phyloP scores from a whole-genome alignment of 2,329 filamentous ascomycete species.

The Chaetoscypha palmicola region DNA sequence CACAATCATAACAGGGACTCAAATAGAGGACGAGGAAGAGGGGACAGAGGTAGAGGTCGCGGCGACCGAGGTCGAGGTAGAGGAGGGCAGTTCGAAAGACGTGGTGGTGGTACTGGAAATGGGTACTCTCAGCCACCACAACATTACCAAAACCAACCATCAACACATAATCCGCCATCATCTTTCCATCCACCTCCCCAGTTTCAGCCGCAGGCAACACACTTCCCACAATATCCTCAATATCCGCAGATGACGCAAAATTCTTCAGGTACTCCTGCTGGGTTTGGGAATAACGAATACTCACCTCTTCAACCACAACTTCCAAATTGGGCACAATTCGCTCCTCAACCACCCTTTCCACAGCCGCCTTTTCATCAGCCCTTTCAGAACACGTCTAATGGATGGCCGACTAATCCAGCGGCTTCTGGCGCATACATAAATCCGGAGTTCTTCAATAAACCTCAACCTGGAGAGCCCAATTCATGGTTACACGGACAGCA shows the following conservation, averaged over 20 bases:
- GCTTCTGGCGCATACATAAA: constrained; percentile 27
- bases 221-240: constrained; percentile 11
- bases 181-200: constrained; percentile 4
- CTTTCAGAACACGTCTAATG: constrained; percentile 11
- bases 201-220: constrained; percentile 7
- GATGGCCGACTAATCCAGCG: constrained; percentile 12
- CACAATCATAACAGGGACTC: constrained; percentile 18
- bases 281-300: constrained; percentile 4
- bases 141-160: constrained; percentile 10
- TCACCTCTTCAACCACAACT: constrained; percentile 23
- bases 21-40: constrained; percentile 23
- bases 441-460: constrained; percentile 25
- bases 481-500: constrained; percentile 13
- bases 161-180: constrained; percentile 4
- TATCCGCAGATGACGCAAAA: constrained; percentile 3
- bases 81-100: constrained; percentile 21
- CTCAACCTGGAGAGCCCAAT: constrained; percentile 7
- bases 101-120: constrained; percentile 8
- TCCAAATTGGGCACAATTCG: constrained; percentile 21
- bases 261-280: background rate
- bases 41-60: constrained; percentile 20
- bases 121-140: constrained; percentile 17
- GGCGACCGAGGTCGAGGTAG: constrained; percentile 22
- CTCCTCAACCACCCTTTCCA: constrained; percentile 15
- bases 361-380: constrained; percentile 14